A percentile compares a stretch with the other conserved stretches of the same genome.
These are phyloP conservation scores for Juglanconis oblonga DNA, from an alignment of 2,329 filamentous ascomycete species.

Conservation along the genomic window DNA sequence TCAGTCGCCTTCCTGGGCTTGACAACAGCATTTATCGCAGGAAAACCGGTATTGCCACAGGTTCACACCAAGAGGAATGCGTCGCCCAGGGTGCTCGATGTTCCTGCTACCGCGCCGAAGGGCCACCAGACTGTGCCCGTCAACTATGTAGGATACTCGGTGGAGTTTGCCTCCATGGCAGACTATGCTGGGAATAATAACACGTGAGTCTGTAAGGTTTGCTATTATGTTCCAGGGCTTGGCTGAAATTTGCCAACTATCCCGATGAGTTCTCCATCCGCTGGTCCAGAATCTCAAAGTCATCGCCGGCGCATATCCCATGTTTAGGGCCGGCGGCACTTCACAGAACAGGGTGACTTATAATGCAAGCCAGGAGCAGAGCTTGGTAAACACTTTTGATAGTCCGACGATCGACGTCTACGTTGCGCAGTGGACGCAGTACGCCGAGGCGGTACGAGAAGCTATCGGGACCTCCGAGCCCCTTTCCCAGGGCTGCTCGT, in stretches of 20 bases:
- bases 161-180: constrained; percentile 11
- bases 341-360: constrained; percentile 1
- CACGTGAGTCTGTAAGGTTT: neutral
- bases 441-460: neutral
- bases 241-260: neutral
- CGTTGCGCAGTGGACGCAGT: constrained; percentile 7
- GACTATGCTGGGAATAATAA: constrained; percentile 7
- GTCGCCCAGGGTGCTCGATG: neutral
- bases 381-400: constrained; percentile 4
- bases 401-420: constrained; percentile 5
- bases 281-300: neutral
- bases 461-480: constrained; percentile 1
- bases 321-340: constrained; percentile 21
- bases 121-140: constrained; percentile 3
- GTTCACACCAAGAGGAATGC: neutral
- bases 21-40: neutral
- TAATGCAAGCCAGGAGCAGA: constrained; percentile 3
- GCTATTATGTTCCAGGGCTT: too few species aligned
- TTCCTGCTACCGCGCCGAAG: neutral
- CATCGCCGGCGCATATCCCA: neutral
- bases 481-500: constrained; percentile 8
- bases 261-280: constrained; percentile 6
- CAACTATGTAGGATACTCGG: constrained; percentile 5
- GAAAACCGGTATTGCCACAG: neutral
- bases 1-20: neutral